Conservation (phyloP, 306 rosid genomes). For the Vigna reflexopilosa region DNA sequence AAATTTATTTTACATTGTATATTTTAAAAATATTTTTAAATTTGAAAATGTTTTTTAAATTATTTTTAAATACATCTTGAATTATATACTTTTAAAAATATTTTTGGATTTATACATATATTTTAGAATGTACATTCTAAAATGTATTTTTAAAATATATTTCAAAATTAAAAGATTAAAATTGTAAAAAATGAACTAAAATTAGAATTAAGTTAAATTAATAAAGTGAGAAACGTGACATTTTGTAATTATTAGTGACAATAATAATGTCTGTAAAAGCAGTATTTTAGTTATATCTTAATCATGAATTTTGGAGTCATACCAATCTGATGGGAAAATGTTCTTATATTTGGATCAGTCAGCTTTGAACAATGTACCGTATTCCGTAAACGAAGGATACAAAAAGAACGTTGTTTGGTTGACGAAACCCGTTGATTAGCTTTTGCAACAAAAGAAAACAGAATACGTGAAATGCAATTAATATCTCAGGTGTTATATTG, state of each 20-base stretch:
- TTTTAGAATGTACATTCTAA: too few relatives aligned
- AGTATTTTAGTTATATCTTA: background rate
- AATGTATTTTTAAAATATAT: too few relatives aligned
- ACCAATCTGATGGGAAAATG: background rate
- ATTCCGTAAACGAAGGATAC: background rate
- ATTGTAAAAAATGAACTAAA: too few relatives aligned
- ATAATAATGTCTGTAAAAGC: background rate
- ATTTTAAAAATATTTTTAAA: too few relatives aligned
- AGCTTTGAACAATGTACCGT: background rate
- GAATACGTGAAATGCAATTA: background rate
- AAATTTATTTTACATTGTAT: too few relatives aligned
- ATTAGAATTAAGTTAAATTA: too few relatives aligned
- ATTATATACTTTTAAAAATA: too few relatives aligned
- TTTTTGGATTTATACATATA: too few relatives aligned
- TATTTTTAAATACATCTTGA: too few relatives aligned
- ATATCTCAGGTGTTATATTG: background rate
- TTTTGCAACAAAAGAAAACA: background rate
- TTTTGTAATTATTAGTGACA: background rate
- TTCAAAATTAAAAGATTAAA: too few relatives aligned
- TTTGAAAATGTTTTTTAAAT: too few relatives aligned
- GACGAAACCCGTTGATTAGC: background rate
- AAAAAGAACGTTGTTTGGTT: background rate
- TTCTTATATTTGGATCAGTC: too few relatives aligned
- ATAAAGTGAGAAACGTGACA: background rate
- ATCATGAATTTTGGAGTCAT: background rate